Percentiles rank a stretch among this genome's conserved stretches.
Conservation (phyloP, 163 green algal species). For the Scenedesmus sp. region DNA sequence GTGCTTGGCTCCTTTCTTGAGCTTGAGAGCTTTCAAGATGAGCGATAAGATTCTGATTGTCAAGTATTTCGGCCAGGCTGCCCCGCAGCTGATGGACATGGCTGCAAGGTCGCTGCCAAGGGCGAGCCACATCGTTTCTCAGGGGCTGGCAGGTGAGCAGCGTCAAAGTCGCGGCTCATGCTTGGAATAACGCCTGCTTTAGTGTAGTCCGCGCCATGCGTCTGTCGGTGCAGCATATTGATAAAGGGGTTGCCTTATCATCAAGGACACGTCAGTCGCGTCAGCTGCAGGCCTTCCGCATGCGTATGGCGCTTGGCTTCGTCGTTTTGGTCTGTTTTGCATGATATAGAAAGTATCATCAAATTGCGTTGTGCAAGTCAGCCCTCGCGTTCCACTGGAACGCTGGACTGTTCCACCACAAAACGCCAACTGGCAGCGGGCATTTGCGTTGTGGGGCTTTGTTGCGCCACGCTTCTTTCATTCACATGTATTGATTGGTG, state of each 20-base stretch:
- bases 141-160: slow-evolving; percentile 20
- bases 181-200: background rate
- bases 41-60: slow-evolving; percentile 13
- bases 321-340: background rate
- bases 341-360: background rate
- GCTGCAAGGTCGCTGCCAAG: background rate
- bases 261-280: background rate
- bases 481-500: background rate
- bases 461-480: background rate
- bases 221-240: too few relatives aligned
- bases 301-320: background rate
- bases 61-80: slow-evolving; percentile 24
- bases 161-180: too few relatives aligned
- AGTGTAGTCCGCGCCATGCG: background rate
- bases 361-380: background rate
- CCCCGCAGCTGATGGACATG: slow-evolving; percentile 16
- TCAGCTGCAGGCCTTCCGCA: background rate
- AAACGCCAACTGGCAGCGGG: background rate
- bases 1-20: background rate
- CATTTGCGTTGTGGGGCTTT: background rate
- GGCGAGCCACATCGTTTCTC: slow-evolving; percentile 13
- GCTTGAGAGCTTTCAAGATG: background rate
- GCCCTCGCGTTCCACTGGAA: background rate
- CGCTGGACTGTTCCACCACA: background rate
- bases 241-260: background rate